Percentiles rank a stretch among this genome's conserved stretches.
phyloP scores from a whole-genome alignment of 179 eudicot genomes.

The Patellifolia procumbens region DNA sequence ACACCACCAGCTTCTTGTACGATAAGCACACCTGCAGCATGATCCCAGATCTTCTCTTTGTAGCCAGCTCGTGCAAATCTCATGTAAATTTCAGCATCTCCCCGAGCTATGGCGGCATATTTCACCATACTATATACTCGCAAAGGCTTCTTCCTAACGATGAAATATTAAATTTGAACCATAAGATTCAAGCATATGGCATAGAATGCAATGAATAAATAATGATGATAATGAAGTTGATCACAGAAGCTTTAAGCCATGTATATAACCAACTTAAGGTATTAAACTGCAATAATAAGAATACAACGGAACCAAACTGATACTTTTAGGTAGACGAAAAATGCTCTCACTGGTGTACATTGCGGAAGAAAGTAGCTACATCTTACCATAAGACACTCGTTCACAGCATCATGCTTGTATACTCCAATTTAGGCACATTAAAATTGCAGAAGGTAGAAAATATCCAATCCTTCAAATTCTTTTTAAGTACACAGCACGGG shows the following conservation, averaged over 20 bases:
- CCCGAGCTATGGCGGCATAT: conserved; percentile 92
- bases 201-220: background rate
- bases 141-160: conserved; percentile 74
- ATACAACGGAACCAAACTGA: background rate
- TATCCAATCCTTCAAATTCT: background rate
- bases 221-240: background rate
- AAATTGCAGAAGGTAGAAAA: background rate
- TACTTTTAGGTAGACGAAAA: background rate
- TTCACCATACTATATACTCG: conserved; percentile 98
- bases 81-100: conserved; percentile 95
- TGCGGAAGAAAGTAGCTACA: background rate
- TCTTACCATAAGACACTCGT: background rate
- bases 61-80: conserved; percentile 82
- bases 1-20: conserved; percentile 97
- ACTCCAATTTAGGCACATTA: background rate
- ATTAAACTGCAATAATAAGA: background rate
- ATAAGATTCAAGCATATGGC: background rate
- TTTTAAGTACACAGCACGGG: background rate
- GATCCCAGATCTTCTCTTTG: conserved; percentile 98
- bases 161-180: background rate
- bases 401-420: background rate
- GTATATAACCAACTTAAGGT: background rate
- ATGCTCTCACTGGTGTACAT: background rate
- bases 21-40: conserved; percentile 93
- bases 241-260: background rate